Evolutionary conservation across 441 rosid genomes (phyloP), one percentile per base, ranked within the genome.

Genomic region (Lepidium campestre): DNA sequence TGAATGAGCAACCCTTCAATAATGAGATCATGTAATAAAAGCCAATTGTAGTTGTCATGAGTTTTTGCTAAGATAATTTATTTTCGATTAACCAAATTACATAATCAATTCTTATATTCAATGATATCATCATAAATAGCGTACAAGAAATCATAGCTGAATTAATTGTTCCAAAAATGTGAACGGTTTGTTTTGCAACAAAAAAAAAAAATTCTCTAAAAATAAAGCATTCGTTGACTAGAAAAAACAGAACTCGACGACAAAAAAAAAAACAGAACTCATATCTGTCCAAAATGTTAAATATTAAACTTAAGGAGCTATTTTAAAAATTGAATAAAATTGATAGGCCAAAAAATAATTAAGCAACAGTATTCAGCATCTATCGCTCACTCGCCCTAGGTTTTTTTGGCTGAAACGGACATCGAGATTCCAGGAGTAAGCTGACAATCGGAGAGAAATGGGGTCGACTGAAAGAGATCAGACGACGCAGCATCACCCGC

Each of bases 391-490:
- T 60, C 69, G 22, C 50, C 50, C 68, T 77, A 79, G 85, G 83
- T 61, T 11, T 0, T 14, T 41, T 23, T 22, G 9, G 46, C 17
- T 34, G 72, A 72, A 53, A 66, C 68, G 69, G 73, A 54, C 68
- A 73, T 67, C 68, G 62, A 65, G 62, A 73, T 59, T 66, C 45
- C 65, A 62, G 71, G 70, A 57, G 35, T 32, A 14, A 34, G 25
- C 59, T 14, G 40, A 52, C 40, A 57, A 58, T 65, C 63, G 63
- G 75, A 46, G 76, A 65, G 72, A 73, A 67, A 87, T 90, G 98
- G 94, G 86, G 25, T 83, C 97, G 22, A 80, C 77, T 65, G 92
- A 81, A 71, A 83, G 79, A 81, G 94, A 83, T 55, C 85, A 77
- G 60, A 61, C 80, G 74, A 12, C 81, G 29, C 75, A 74, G 73